phyloP scores from a whole-genome alignment of 768 basidiomycete species.

The Mrakia frigida region DNA sequence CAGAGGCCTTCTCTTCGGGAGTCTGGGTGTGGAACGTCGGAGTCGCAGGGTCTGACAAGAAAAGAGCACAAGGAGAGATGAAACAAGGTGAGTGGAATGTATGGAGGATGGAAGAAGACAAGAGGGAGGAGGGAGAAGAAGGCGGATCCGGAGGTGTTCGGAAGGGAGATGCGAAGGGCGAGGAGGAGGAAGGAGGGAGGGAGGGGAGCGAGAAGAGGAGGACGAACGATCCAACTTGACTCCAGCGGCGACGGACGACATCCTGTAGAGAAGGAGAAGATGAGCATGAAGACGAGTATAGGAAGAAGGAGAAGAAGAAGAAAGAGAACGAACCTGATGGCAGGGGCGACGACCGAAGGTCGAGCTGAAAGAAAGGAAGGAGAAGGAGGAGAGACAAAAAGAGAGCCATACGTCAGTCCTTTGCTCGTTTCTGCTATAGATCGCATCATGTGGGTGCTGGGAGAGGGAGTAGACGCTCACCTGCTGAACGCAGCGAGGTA shows the following conservation, averaged over 20 bases:
- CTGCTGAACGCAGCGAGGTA: neutral
- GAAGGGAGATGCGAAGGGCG: constrained; percentile 14
- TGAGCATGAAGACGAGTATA: neutral
- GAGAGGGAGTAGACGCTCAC: neutral
- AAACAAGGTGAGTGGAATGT: neutral
- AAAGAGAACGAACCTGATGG: constrained; percentile 4
- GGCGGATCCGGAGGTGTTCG: neutral
- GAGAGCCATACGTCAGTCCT: neutral
- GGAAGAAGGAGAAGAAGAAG: neutral
- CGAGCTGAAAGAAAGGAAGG: constrained; percentile 3
- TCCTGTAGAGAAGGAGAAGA: neutral
- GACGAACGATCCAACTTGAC: neutral
- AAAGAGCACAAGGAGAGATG: neutral
- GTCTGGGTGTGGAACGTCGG: constrained; percentile 50
- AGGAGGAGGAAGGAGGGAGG: neutral
- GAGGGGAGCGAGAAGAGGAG: neutral
- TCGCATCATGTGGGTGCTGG: neutral
- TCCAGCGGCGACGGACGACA: neutral
- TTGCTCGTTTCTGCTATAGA: neutral
- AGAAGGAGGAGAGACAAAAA: neutral
- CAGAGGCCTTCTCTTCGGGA: constrained; percentile 78
- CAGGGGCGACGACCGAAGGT: neutral
- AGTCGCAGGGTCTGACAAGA: no score
- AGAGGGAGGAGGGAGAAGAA: neutral
- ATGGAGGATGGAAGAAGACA: neutral